These are phyloP conservation scores for Penicillium sp. DNA, from an alignment of 2,329 filamentous ascomycete genomes.

Conservation along the genomic window DNA sequence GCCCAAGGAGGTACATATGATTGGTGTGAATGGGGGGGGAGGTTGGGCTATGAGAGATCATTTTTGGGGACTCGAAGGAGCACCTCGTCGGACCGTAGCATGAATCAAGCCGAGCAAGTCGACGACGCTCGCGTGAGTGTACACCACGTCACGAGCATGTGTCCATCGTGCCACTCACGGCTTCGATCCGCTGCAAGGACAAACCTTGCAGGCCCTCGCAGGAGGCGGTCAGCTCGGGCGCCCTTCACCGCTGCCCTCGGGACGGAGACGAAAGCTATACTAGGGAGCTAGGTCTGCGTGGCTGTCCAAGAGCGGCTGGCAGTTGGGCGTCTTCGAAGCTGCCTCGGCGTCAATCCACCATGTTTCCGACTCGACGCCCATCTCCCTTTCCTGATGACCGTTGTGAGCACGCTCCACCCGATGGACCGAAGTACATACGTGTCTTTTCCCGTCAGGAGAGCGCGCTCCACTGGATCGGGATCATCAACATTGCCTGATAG, in stretches of 20 bases:
- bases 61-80: too few species aligned
- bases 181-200: slow-evolving; percentile 26
- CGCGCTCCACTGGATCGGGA: slow-evolving; percentile 2
- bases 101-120: neutral
- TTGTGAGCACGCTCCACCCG: neutral
- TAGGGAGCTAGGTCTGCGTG: slow-evolving; percentile 19
- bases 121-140: slow-evolving; percentile 15
- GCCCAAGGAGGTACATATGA: neutral
- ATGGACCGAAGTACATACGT: neutral
- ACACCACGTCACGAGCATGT: slow-evolving; percentile 13
- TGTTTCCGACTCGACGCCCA: too few species aligned
- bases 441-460: neutral
- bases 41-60: too few species aligned
- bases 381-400: neutral
- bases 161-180: slow-evolving; percentile 8
- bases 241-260: slow-evolving; percentile 23
- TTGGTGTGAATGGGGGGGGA: neutral
- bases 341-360: too few species aligned
- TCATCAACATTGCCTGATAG: slow-evolving; percentile 11
- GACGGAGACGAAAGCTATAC: slow-evolving; percentile 8
- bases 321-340: too few species aligned
- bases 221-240: slow-evolving; percentile 29
- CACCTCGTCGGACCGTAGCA: neutral
- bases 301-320: slow-evolving; percentile 16
- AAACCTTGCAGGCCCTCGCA: slow-evolving; percentile 27